Conservation (phyloP, 106 monocot genomes). For the Gastrodia elata region DNA sequence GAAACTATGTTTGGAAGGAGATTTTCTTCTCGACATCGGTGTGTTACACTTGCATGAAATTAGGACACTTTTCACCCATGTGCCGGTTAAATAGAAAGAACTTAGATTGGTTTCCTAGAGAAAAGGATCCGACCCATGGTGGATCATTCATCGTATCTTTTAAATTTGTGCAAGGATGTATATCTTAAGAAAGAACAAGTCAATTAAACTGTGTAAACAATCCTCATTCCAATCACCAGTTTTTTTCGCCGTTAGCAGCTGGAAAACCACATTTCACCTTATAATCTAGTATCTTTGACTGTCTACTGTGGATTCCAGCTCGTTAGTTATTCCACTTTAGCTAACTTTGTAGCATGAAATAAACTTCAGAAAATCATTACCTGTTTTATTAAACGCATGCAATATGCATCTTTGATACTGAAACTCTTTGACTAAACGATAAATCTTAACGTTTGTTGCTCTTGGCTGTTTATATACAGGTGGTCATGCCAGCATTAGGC, state of each 20-base stretch:
- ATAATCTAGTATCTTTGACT: not conserved
- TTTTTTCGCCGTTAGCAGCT: not conserved
- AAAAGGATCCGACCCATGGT: too few relatives aligned
- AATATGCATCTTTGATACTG: not conserved
- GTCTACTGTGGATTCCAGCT: too few relatives aligned
- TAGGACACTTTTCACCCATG: too few relatives aligned
- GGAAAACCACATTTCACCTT: not conserved
- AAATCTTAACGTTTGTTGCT: not conserved
- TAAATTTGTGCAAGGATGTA: too few relatives aligned
- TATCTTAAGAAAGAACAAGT: too few relatives aligned
- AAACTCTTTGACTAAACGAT: not conserved
- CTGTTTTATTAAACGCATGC: not conserved
- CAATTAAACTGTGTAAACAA: too few relatives aligned
- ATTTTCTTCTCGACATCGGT: too few relatives aligned
- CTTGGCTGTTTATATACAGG: constrained; percentile 20
- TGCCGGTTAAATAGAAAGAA: too few relatives aligned
- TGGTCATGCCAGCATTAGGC: constrained; percentile 56
- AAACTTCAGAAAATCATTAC: not conserved
- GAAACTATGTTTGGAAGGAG: too few relatives aligned
- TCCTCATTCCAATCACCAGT: not conserved
- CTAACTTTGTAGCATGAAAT: not conserved
- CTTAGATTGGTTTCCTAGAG: too few relatives aligned
- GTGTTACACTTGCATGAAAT: too few relatives aligned
- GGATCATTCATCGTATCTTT: too few relatives aligned
- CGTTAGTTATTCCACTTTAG: not conserved